These are phyloP conservation scores for Sicyos baderoa DNA, from an alignment of 306 rosid genomes.

Conservation along the genomic window DNA sequence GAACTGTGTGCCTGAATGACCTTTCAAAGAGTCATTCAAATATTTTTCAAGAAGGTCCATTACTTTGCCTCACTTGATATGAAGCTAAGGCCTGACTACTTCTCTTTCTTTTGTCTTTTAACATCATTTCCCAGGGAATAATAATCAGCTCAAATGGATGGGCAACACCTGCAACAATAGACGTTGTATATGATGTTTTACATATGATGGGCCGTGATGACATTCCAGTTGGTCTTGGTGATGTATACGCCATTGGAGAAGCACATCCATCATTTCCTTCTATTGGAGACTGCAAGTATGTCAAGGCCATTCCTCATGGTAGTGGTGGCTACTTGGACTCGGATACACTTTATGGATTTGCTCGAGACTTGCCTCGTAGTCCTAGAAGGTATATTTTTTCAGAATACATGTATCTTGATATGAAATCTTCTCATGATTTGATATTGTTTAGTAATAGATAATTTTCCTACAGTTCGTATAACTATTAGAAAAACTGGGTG, in stretches of 20 bases:
- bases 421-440: no score
- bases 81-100: neutral
- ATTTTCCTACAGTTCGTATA: no score
- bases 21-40: neutral
- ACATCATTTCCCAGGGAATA: slow-evolving; percentile 46
- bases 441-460: no score
- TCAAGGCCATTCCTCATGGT: slow-evolving; percentile 70
- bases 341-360: slow-evolving; percentile 80
- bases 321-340: slow-evolving; percentile 80
- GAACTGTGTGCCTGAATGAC: neutral
- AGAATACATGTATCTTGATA: neutral
- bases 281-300: slow-evolving; percentile 63
- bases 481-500: no score
- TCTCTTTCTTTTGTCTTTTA: neutral
- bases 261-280: slow-evolving; percentile 36
- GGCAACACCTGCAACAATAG: slow-evolving; percentile 88
- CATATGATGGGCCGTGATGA: slow-evolving; percentile 99
- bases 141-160: slow-evolving; percentile 86
- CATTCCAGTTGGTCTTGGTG: slow-evolving; percentile 70
- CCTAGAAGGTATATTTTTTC: slow-evolving; percentile 56
- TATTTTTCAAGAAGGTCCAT: neutral
- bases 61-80: neutral
- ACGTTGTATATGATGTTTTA: slow-evolving; percentile 59
- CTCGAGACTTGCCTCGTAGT: slow-evolving; percentile 69
- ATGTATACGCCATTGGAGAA: slow-evolving; percentile 59